A percentile compares a stretch with the other conserved stretches of the same genome.
phyloP scores from a whole-genome alignment of 2,329 filamentous ascomycete genomes.

The Xylaria sp. region DNA sequence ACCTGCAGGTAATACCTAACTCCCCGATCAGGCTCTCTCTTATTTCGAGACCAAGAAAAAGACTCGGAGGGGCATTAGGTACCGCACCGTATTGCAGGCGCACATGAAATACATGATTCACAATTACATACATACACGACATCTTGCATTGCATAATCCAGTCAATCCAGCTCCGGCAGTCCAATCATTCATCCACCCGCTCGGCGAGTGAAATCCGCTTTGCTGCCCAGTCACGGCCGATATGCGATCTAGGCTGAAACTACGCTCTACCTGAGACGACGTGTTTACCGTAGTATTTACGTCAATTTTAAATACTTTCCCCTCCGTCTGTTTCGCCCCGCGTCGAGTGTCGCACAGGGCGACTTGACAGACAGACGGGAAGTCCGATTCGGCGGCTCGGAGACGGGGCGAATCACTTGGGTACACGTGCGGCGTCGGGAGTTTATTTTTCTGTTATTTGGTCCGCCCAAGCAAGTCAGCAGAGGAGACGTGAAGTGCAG shows the following conservation, averaged over 20 bases:
- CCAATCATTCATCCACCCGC: neutral
- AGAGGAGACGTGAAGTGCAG: conserved; percentile 21
- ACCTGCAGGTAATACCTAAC: conserved; percentile 31
- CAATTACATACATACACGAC: conserved; percentile 24
- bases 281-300: conserved; percentile 12
- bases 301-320: neutral
- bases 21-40: conserved; percentile 8
- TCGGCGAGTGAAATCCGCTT: neutral
- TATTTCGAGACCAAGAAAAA: neutral
- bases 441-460: neutral
- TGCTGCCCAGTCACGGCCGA: conserved; percentile 26
- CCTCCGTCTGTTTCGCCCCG: neutral
- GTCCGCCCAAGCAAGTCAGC: conserved; percentile 11
- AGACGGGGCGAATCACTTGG: conserved; percentile 30
- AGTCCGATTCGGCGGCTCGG: conserved; percentile 29
- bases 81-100: neutral
- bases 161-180: neutral
- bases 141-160: conserved; percentile 33
- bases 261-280: conserved; percentile 12
- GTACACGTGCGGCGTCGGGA: conserved; percentile 32
- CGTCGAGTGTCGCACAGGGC: neutral
- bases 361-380: conserved; percentile 6
- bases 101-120: neutral
- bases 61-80: neutral
- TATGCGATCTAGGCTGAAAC: conserved; percentile 28